Conservation (phyloP, 2,329 filamentous ascomycete species). For the Alternaria alternata region DNA sequence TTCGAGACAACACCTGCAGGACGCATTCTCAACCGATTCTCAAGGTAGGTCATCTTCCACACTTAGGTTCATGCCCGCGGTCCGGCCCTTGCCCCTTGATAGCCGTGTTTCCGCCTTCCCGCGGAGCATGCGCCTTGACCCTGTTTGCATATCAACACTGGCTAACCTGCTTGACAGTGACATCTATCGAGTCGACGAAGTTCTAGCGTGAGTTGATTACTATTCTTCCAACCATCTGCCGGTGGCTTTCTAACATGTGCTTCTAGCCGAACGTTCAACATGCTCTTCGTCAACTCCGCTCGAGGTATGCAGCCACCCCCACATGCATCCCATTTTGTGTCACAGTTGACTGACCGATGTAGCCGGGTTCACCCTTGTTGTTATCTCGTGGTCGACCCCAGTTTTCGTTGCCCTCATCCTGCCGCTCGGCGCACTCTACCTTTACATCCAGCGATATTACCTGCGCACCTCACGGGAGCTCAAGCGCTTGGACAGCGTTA, state of each 20-base stretch:
- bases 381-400: slow-evolving; percentile 85
- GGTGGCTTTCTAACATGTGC: slow-evolving; percentile 35
- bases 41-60: slow-evolving; percentile 67
- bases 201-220: slow-evolving; percentile 70
- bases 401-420: slow-evolving; percentile 81
- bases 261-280: slow-evolving; percentile 85
- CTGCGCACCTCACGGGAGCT: slow-evolving; percentile 94
- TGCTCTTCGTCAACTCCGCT: slow-evolving; percentile 67
- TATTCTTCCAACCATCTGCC: slow-evolving; percentile 1
- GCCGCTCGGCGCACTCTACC: slow-evolving; percentile 81
- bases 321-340: slow-evolving; percentile 19
- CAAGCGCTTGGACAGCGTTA: slow-evolving; percentile 94
- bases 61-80: slow-evolving; percentile 10
- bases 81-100: slow-evolving; percentile 14
- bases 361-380: slow-evolving; percentile 79
- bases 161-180: slow-evolving; percentile 60
- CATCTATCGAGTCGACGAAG: slow-evolving; percentile 86
- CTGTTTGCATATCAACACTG: slow-evolving; percentile 2
- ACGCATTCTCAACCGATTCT: slow-evolving; percentile 96
- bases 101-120: neutral
- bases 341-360: slow-evolving; percentile 24
- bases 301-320: slow-evolving; percentile 52
- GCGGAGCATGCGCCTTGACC: neutral
- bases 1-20: slow-evolving; percentile 97
- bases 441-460: slow-evolving; percentile 97